Base-by-base conservation (phyloP, 108 stramenopile genomes). In the Schizochytrium sp. region DNA sequence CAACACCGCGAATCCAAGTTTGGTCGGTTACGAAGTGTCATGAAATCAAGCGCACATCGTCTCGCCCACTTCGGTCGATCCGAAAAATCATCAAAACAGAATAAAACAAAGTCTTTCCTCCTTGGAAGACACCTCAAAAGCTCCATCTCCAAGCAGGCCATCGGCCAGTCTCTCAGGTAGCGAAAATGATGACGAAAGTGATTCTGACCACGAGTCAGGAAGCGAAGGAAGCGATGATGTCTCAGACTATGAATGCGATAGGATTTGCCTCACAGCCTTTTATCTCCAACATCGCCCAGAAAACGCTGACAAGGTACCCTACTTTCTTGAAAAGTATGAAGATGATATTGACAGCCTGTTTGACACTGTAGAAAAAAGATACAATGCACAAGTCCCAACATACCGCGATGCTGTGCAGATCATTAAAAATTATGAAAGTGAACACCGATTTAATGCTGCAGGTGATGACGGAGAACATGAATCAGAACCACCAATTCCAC, bases 331-430 rank as follows among this genome's bases (percentile, higher is more conserved):
- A 49, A 83, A 83, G 76, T 83, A 55, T 28, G 50, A n/a, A 42
- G 76, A 53, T 38, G 8, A 55, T 5, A 53, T 55, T 13, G 76
- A 55, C 10, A n/a, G 55, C 38, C 49, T 83, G 76, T 40, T 83
- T 83, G 28, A 38, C 50, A 49, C 28, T 10, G 50, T 83, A n/a
- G 76, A 83, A 42, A 40, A 55, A 5, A 83, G 55, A 28, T 83
- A 83, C 28, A 53, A 55, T 28, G 76, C 47, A 42, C 28, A 49
- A 47, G 76, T 83, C 47, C 76, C 40, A 5, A 53, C 10, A n/a
- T 55, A 55, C 50, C 50, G 55, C n/a, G 76, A 83, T 28, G 76
- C 76, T n/a, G 28, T 55, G 7, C 28, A 83, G 76, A 40, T 83
- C 5, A 28, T 83, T 13, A 17, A 28, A 42, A 38, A 55, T 40